A percentile compares a stretch with the other conserved stretches of the same genome.
These are phyloP conservation scores for Closterium sp. DNA, from an alignment of 139 green algal species.

Conservation along the genomic window DNA sequence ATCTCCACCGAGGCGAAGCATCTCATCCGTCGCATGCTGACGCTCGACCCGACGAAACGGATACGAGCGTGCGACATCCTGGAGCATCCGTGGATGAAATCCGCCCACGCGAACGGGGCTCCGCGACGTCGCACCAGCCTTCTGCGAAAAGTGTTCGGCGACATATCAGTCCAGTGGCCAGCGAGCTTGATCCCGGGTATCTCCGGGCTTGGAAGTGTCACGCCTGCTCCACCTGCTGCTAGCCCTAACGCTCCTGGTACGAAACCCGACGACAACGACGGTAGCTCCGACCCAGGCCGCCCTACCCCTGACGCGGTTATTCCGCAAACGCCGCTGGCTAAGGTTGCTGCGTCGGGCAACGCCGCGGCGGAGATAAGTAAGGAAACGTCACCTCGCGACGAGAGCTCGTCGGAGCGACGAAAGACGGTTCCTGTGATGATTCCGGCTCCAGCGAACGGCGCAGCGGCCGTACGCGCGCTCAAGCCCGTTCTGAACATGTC, in stretches of 20 bases:
- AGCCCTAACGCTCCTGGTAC: background rate
- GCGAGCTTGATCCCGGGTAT: background rate
- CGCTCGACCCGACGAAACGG: background rate
- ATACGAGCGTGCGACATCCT: background rate
- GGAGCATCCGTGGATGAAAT: conserved; percentile 15
- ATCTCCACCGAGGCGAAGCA: conserved; percentile 19
- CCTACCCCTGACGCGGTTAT: background rate
- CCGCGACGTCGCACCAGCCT: background rate
- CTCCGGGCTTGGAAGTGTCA: background rate
- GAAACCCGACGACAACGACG: background rate
- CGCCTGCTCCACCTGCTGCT: background rate
- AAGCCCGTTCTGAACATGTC: background rate
- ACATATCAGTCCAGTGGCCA: background rate
- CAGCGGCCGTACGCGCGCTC: background rate
- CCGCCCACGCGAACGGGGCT: background rate
- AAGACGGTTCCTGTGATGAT: background rate
- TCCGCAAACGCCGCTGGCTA: background rate
- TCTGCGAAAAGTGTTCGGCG: background rate
- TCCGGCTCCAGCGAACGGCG: background rate
- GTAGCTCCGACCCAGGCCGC: too few relatives aligned
- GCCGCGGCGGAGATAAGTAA: too few relatives aligned
- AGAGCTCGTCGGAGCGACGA: background rate
- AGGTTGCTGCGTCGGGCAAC: too few relatives aligned
- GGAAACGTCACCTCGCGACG: too few relatives aligned
- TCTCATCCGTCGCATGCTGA: conserved; percentile 18